These are phyloP conservation scores for Sphaerulina musiva DNA, from an alignment of 2,329 filamentous ascomycete species.

Conservation along the genomic window DNA sequence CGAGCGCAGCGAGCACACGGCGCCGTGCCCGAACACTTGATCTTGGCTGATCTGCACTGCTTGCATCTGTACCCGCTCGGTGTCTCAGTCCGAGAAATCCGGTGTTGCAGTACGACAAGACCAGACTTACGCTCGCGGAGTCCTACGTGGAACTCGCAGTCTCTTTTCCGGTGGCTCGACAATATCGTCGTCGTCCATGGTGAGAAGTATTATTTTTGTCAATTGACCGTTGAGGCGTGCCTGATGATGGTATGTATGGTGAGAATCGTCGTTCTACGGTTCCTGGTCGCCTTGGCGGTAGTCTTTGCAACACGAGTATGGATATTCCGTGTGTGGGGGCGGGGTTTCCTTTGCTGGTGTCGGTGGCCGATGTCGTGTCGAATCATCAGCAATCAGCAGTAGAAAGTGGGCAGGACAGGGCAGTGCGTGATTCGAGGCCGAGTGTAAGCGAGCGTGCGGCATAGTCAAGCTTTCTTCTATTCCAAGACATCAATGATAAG, in stretches of 20 bases:
- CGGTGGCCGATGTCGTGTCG: constrained; percentile 3
- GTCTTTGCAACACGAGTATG: no score
- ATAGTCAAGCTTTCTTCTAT: no score
- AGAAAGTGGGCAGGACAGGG: no score
- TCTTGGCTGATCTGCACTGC: constrained; percentile 44
- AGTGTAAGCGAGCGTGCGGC: no score
- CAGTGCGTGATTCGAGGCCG: no score
- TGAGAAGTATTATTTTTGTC: no score
- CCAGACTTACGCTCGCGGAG: constrained; percentile 12
- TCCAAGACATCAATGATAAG: no score
- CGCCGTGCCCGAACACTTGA: constrained; percentile 40
- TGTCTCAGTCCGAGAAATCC: constrained; percentile 4
- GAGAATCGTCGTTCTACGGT: background rate
- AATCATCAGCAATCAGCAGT: no score
- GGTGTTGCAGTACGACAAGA: background rate
- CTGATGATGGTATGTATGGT: no score
- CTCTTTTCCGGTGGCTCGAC: constrained; percentile 6
- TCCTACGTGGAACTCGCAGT: constrained; percentile 10
- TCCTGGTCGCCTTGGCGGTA: no score
- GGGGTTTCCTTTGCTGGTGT: background rate
- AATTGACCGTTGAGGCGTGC: no score
- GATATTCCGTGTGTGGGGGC: no score
- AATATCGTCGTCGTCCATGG: constrained; percentile 3
- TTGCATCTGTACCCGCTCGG: constrained; percentile 34
- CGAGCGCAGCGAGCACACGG: constrained; percentile 43